Evolutionary conservation across 768 basidiomycete genomes (phyloP).

Genomic region (Nevesoporus exiguus): DNA sequence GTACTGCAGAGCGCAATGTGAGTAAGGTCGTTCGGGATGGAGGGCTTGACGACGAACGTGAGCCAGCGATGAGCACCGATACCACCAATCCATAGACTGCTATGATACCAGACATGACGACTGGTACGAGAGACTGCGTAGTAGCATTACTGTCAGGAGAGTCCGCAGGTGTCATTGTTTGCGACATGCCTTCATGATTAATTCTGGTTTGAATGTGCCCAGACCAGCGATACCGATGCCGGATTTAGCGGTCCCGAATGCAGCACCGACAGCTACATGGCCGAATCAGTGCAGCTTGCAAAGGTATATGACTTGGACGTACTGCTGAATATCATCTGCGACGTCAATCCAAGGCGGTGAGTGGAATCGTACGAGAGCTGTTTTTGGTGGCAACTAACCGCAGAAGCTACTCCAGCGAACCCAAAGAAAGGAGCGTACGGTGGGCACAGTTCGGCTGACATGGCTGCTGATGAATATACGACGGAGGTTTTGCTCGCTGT

Average conservation of each 20-base stretch:
- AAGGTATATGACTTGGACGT: conserved; percentile 35
- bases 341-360: conserved; percentile 7
- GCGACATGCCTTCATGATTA: conserved; percentile 88
- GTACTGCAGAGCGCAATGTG: conserved; percentile 43
- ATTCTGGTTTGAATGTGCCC: conserved; percentile 89
- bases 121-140: conserved; percentile 83
- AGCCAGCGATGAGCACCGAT: conserved; percentile 84
- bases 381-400: conserved; percentile 51
- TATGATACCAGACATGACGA: conserved; percentile 98
- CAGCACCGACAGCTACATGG: conserved; percentile 80
- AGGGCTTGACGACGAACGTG: conserved; percentile 36
- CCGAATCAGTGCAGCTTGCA: conserved; percentile 9
- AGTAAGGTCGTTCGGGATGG: conserved; percentile 3
- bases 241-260: conserved; percentile 93
- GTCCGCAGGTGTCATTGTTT: not conserved
- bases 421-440: conserved; percentile 98
- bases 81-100: conserved; percentile 97
- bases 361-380: conserved; percentile 1
- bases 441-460: conserved; percentile 65
- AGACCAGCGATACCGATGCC: conserved; percentile 97
- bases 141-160: not conserved
- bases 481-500: not conserved
- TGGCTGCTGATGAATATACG: conserved; percentile 21
- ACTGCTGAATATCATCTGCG: conserved; percentile 97
- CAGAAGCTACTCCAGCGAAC: conserved; percentile 92